Base-by-base conservation (phyloP, 331 rosid genomes). In the Pyracantha coccinea region DNA sequence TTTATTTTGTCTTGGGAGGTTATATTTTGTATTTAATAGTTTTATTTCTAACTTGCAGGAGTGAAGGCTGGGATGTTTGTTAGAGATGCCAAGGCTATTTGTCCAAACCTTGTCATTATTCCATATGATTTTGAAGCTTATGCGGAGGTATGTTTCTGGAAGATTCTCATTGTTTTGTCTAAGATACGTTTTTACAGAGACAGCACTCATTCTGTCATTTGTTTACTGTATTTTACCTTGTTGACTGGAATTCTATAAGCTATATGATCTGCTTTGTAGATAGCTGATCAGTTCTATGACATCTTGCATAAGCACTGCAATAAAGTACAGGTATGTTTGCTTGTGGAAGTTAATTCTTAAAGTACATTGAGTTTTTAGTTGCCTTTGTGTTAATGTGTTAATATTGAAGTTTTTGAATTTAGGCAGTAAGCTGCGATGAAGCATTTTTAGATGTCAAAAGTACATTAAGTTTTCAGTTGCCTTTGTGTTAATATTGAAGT, bases 381-480 rank as follows among this genome's bases (percentile, higher is more conserved):
- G 20, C 78, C 32, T 62, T 59, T 33, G 80, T 62, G 53, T 75
- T 73, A 69, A 65, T 20, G 44, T 35, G 44, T 35, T 27, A 27
- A 27, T 3, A 41, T 45, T 47, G 66, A 61, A 68, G 17, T 73
- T 66, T 78, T 76, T 68, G 75, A 73, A 73, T 86, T 69, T 74
- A 91, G 98, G 98, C 98, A 27, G 94, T 93, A 59, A 93, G 98
- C 90, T 93, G 98, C 65, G 98, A 93, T 70, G 98, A 93, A 84
- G 98, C 98, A 71, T 91, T 85, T 88, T 79, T 93, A 75, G 98
- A 91, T 63, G 85, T 87, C 81, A 83, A 89, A 66, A 35, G 12
- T 35, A 35, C 13, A 35, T 35, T 35, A 35, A 58, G 31, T 9
- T 69, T 69, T 71, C 9, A 44, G 44, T 76, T 78, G 21, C 78